Conservation (phyloP, 2,329 filamentous ascomycete species). For the Monilinia laxa region DNA sequence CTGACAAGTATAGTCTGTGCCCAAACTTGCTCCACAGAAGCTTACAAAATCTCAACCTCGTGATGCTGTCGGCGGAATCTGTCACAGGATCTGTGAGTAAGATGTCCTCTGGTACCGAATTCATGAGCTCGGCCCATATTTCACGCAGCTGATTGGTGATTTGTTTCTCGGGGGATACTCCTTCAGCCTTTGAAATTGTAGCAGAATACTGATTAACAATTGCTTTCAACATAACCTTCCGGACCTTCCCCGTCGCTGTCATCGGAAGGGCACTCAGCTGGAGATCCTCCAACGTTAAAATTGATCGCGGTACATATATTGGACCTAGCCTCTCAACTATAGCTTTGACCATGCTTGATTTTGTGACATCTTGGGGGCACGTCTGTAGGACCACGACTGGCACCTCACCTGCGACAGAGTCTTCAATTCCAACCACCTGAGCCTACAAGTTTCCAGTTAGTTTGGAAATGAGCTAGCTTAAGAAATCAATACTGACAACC, state of each 20-base stretch:
- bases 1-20: not conserved
- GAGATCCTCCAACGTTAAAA: slow-evolving; percentile 1
- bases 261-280: not conserved
- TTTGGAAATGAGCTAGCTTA: not conserved
- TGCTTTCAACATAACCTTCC: not conserved
- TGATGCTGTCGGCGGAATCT: slow-evolving; percentile 1
- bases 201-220: slow-evolving; percentile 2
- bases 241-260: slow-evolving; percentile 9
- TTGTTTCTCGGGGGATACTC: not conserved
- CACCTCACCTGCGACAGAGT: not conserved
- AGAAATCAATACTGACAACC: not conserved
- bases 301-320: not conserved
- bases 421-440: not conserved
- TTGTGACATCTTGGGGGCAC: not conserved
- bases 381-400: not conserved
- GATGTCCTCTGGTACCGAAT: not conserved
- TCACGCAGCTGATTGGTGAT: not conserved
- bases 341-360: not conserved
- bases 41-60: not conserved
- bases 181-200: not conserved
- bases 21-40: not conserved
- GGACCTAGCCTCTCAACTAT: slow-evolving; percentile 1
- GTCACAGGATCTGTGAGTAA: not conserved
- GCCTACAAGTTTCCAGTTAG: not conserved
- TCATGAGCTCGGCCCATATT: slow-evolving; percentile 13